Evolutionary conservation across 2,329 filamentous ascomycete genomes (phyloP), one percentile per base, ranked within the genome.

Genomic region (Aureobasidium sp.): DNA sequence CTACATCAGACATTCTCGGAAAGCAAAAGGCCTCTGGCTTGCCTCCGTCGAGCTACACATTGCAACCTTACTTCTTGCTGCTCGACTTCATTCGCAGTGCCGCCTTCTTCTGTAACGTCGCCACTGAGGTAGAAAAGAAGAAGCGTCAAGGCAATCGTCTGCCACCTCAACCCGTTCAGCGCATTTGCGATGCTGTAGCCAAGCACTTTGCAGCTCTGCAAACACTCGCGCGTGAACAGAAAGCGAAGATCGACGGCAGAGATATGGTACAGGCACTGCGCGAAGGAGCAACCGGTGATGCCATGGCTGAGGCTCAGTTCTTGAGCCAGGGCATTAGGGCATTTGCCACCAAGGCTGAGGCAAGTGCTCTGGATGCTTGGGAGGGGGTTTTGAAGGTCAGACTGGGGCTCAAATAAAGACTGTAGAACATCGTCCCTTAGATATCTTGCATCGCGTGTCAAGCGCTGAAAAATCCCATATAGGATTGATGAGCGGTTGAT

Each of bases 61-160:
- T 68, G 33, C 67, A 31, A 50, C 65, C 33, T 31, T 60, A 31
- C 63, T 69, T 23, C 61, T 55, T 29, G 57, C 64, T 65, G 55
- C 70, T 69, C 62, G 60, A 64, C 42, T 63, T 65, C 60, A 57
- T 69, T 42, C 68, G 70, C 62, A 63, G 61, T 40, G 61, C 67
- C 10, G 65, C 67, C 43, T 65, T 64, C 33, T 60, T 69, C 27
- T 37, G 63, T 29, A 61, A 61, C 11, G 62, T 66, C 0, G 66
- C 66, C 61, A 60, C 42, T 21, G 25, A 54, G 13, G 29, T 61
- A 13, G 55, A 53, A 9, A 62, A 61, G 29, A 60, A 63, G 23
- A 35, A 53, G 3, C 19, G 45, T n/a, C 53, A 29, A 17, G 53
- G 45, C 11, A 57, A 49, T 1, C 60, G 40, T 3, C 31, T 57